phyloP scores from a whole-genome alignment of 2,329 filamentous ascomycete genomes.

The Penicillium corylophilum region DNA sequence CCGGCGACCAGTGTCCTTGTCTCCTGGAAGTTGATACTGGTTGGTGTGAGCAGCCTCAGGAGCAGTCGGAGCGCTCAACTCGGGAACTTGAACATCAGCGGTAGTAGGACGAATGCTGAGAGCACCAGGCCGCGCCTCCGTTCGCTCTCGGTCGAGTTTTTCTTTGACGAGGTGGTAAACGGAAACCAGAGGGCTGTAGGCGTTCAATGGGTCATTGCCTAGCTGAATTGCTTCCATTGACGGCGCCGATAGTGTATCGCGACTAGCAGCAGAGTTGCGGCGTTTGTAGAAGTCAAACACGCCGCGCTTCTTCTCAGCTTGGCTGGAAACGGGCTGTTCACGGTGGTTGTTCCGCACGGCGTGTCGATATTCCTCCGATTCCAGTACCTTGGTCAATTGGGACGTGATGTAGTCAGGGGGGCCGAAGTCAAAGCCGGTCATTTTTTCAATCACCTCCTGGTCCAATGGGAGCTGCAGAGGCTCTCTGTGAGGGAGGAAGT shows the following conservation, averaged over 20 bases:
- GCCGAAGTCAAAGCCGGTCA: slow-evolving; percentile 98
- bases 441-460: slow-evolving; percentile 77
- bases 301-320: slow-evolving; percentile 76
- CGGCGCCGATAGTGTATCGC: slow-evolving; percentile 79
- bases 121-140: slow-evolving; percentile 60
- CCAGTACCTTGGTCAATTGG: slow-evolving; percentile 80
- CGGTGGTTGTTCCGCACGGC: slow-evolving; percentile 72
- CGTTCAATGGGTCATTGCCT: slow-evolving; percentile 85
- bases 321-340: slow-evolving; percentile 59
- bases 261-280: slow-evolving; percentile 76
- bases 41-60: slow-evolving; percentile 91
- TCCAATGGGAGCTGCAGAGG: slow-evolving; percentile 84
- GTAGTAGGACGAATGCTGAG: slow-evolving; percentile 57
- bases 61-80: slow-evolving; percentile 73
- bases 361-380: slow-evolving; percentile 90
- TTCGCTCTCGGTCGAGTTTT: slow-evolving; percentile 78
- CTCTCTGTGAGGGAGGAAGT: slow-evolving; percentile 79
- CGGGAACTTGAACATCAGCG: slow-evolving; percentile 65
- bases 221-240: slow-evolving; percentile 81
- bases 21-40: slow-evolving; percentile 84
- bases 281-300: slow-evolving; percentile 98
- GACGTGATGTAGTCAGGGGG: slow-evolving; percentile 76
- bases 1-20: slow-evolving; percentile 79
- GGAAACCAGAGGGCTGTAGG: slow-evolving; percentile 86
- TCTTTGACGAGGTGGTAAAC: slow-evolving; percentile 96